A percentile compares a stretch with the other conserved stretches of the same genome.
Conservation (phyloP, 306 rosid genomes). For the Cicer chorassanicum region DNA sequence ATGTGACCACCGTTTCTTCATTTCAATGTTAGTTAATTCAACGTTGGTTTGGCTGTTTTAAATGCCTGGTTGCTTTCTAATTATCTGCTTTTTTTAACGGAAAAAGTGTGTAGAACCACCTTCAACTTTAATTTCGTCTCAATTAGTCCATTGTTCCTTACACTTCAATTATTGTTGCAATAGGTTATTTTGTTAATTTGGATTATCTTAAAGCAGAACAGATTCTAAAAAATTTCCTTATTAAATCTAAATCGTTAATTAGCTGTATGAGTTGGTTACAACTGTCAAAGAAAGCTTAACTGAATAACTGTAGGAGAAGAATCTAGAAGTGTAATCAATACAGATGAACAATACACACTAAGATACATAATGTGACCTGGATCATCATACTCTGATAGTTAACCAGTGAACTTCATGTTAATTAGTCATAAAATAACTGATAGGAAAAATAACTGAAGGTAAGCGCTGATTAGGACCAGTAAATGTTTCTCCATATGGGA, state of each 20-base stretch:
- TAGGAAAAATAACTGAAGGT: not conserved
- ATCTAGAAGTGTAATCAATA: conserved; percentile 1
- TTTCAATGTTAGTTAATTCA: conserved; percentile 21
- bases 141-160: not conserved
- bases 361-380: not conserved
- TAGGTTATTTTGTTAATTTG: not conserved
- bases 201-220: not conserved
- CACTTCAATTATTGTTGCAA: not conserved
- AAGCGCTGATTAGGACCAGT: not conserved
- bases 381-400: not conserved
- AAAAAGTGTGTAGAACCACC: not conserved
- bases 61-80: conserved; percentile 32
- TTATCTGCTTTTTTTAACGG: not conserved
- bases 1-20: conserved; percentile 25
- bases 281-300: not conserved
- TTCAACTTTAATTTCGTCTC: conserved; percentile 7
- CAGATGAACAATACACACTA: not conserved
- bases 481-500: conserved; percentile 34
- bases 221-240: not conserved
- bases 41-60: conserved; percentile 25
- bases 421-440: not conserved
- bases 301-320: not conserved
- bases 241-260: not conserved
- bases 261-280: not conserved
- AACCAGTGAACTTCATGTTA: not conserved